Percentiles rank a stretch among this genome's conserved stretches.
Conservation (phyloP, 305 asterid genomes). For the Fraxinus dipetala region DNA sequence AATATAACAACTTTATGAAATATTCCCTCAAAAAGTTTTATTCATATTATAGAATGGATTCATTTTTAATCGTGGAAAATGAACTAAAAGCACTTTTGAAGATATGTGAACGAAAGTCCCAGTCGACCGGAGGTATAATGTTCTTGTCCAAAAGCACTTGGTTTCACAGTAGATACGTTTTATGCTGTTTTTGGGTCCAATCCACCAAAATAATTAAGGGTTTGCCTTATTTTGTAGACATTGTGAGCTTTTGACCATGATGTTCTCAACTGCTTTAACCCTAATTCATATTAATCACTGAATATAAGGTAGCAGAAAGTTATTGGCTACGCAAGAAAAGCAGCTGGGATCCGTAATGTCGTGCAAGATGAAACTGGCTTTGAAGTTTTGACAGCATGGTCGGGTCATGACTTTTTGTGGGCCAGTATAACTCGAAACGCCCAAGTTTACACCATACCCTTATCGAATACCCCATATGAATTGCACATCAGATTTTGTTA, state of each 20-base stretch:
- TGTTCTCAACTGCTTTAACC: background rate
- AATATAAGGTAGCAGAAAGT: background rate
- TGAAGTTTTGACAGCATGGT: background rate
- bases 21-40: too few species aligned
- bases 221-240: background rate
- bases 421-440: background rate
- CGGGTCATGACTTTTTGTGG: background rate
- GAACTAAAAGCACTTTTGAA: background rate
- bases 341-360: too few species aligned
- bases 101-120: too few species aligned
- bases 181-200: background rate
- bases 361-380: background rate
- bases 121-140: too few species aligned
- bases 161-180: background rate
- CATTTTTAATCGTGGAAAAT: background rate
- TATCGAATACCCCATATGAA: background rate
- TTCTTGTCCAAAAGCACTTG: background rate
- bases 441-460: background rate
- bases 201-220: background rate
- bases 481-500: background rate
- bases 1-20: too few species aligned
- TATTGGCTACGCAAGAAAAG: background rate
- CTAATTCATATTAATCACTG: background rate
- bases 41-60: background rate
- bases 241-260: background rate